Conservation (phyloP, 345 rosid genomes). For the Streptanthus diversifolius region DNA sequence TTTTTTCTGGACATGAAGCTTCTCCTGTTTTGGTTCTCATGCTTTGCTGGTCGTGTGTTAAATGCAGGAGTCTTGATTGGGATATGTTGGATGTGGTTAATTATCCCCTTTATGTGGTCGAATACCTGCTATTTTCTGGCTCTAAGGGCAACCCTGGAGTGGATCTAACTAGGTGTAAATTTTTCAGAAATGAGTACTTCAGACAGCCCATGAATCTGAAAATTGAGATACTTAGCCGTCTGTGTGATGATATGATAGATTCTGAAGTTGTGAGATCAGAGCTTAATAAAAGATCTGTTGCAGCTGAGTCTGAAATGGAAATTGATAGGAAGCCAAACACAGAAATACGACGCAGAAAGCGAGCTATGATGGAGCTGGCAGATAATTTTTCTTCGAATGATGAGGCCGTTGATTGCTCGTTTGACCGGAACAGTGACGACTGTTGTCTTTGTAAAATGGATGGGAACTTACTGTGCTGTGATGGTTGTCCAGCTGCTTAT, state of each 20-base stretch:
- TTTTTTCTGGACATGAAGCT: slow-evolving; percentile 6
- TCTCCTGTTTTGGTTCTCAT: slow-evolving; percentile 24
- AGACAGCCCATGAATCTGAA: slow-evolving; percentile 66
- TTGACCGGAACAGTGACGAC: slow-evolving; percentile 87
- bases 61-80: slow-evolving; percentile 92
- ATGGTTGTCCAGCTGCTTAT: slow-evolving; percentile 99
- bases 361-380: slow-evolving; percentile 40
- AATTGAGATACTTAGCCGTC: slow-evolving; percentile 61
- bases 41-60: slow-evolving; percentile 28
- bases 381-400: slow-evolving; percentile 50
- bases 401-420: slow-evolving; percentile 50
- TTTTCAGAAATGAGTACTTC: slow-evolving; percentile 62
- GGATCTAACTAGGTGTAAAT: slow-evolving; percentile 55
- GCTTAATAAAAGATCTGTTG: slow-evolving; percentile 65
- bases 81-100: slow-evolving; percentile 70
- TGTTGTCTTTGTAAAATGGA: slow-evolving; percentile 98
- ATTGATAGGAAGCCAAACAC: slow-evolving; percentile 48
- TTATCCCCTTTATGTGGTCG: slow-evolving; percentile 84
- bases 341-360: slow-evolving; percentile 56
- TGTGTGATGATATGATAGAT: slow-evolving; percentile 82
- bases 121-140: slow-evolving; percentile 67
- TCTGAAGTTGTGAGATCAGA: slow-evolving; percentile 69
- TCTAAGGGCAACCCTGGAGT: slow-evolving; percentile 46
- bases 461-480: slow-evolving; percentile 90
- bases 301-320: slow-evolving; percentile 61